phyloP scores from a whole-genome alignment of 148 eudicot species.

The Dysphania ambrosioides region DNA sequence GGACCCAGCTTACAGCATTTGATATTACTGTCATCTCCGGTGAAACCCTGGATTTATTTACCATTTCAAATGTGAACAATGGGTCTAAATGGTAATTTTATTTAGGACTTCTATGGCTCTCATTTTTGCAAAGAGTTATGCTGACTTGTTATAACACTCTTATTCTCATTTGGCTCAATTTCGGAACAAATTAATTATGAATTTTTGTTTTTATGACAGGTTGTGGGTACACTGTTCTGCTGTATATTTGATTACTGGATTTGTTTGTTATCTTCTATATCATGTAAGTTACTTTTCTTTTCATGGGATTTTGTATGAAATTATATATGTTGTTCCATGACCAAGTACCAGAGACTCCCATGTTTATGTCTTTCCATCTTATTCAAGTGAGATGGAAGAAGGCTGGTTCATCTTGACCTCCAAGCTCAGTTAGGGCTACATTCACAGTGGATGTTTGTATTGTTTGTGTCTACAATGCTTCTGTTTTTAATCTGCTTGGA shows the following conservation, averaged over 20 bases:
- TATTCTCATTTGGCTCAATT: background rate
- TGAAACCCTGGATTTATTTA: slow-evolving; percentile 63
- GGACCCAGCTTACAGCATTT: slow-evolving; percentile 47
- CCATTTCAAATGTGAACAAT: slow-evolving; percentile 65
- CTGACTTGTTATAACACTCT: background rate
- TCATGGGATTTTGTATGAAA: background rate
- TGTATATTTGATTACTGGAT: slow-evolving; percentile 52
- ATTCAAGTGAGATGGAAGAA: background rate
- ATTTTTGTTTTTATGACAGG: slow-evolving; percentile 42
- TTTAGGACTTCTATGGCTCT: background rate
- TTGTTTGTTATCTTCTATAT: slow-evolving; percentile 59
- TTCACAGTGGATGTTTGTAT: no score
- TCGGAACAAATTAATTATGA: background rate
- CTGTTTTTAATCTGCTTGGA: background rate
- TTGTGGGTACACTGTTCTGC: slow-evolving; percentile 61
- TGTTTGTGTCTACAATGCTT: background rate
- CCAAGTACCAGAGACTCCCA: background rate
- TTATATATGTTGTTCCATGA: background rate
- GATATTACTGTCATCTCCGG: slow-evolving; percentile 49
- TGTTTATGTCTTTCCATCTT: background rate
- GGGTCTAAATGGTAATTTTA: slow-evolving; percentile 59
- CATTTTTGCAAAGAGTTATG: background rate
- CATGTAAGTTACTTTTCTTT: slow-evolving; percentile 35
- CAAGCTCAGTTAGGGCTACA: background rate
- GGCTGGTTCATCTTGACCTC: background rate